Percentiles rank a stretch among this genome's conserved stretches.
Conservation (phyloP, 805 yeast species). For the Myxozyma kluyveri region DNA sequence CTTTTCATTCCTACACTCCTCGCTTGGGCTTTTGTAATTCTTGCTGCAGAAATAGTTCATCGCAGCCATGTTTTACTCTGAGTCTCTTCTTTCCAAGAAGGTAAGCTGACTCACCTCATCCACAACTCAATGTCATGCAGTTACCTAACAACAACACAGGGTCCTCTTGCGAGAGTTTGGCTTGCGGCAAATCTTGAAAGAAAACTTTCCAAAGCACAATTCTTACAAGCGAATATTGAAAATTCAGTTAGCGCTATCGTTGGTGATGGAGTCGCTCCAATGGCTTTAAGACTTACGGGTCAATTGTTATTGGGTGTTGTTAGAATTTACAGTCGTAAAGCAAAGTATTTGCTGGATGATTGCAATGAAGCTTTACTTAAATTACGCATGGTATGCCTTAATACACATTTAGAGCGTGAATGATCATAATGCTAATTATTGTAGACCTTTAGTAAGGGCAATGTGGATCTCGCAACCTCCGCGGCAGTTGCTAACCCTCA, state of each 20-base stretch:
- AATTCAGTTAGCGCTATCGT: conserved; percentile 67
- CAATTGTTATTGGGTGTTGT: conserved; percentile 85
- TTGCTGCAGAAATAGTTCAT: neutral
- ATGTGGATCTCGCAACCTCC: conserved; percentile 57
- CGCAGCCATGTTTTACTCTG: conserved; percentile 48
- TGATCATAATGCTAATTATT: neutral
- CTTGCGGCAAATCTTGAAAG: conserved; percentile 85
- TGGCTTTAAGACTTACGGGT: conserved; percentile 79
- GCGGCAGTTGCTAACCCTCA: conserved; percentile 58
- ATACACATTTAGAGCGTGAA: neutral
- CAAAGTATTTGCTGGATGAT: conserved; percentile 78
- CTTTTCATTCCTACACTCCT: neutral
- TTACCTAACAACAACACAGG: conserved; percentile 42
- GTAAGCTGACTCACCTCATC: conserved; percentile 8
- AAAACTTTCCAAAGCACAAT: conserved; percentile 67
- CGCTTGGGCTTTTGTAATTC: neutral
- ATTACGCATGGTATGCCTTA: conserved; percentile 50
- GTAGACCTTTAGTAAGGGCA: conserved; percentile 36
- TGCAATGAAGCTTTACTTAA: conserved; percentile 71
- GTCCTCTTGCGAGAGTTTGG: conserved; percentile 90
- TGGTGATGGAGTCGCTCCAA: conserved; percentile 49
- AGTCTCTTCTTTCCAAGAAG: conserved; percentile 51
- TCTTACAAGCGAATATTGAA: conserved; percentile 66
- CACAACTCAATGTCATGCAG: neutral
- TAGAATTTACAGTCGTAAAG: conserved; percentile 78